Evolutionary conservation across 495 filamentous ascomycete species (phyloP).

Genomic region (Jackrogersella minutella): DNA sequence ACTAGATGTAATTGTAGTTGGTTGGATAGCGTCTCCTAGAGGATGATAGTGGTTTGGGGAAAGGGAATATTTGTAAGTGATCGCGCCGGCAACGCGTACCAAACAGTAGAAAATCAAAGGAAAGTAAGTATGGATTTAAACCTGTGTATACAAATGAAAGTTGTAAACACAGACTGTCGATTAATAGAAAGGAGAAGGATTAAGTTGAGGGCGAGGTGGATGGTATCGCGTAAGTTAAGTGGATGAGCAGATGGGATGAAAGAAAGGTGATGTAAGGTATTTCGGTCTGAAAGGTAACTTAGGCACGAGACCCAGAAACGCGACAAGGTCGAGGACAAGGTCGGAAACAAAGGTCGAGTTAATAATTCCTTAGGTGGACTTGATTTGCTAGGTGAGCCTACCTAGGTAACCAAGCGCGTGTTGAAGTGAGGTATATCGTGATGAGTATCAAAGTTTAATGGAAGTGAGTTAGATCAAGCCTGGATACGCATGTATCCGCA

Average conservation of each 20-base stretch:
- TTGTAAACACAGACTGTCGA: not conserved
- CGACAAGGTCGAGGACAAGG: not conserved
- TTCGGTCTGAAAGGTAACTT: not conserved
- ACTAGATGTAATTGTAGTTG: not conserved
- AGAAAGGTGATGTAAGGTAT: not conserved
- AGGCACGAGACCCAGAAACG: not conserved
- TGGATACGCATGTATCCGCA: conserved; percentile 32
- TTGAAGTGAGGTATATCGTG: conserved; percentile 1
- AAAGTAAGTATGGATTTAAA: not conserved
- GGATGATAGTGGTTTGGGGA: not conserved
- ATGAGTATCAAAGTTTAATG: conserved; percentile 16
- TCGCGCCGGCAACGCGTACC: not conserved
- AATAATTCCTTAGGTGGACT: conserved; percentile 18
- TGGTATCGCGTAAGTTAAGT: not conserved
- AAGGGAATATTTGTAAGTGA: not conserved
- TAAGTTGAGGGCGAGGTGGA: not conserved
- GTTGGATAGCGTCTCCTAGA: not conserved
- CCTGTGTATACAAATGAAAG: not conserved
- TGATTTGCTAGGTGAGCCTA: conserved; percentile 1
- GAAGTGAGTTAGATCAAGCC: conserved; percentile 18
- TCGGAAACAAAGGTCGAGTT: conserved; percentile 16
- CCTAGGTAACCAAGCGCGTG: not conserved
- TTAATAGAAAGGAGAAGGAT: not conserved
- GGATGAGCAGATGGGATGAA: not conserved
- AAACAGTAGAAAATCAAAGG: not conserved